Evolutionary conservation across 2,329 filamentous ascomycete genomes (phyloP).

Genomic region (Colletotrichum sojae): DNA sequence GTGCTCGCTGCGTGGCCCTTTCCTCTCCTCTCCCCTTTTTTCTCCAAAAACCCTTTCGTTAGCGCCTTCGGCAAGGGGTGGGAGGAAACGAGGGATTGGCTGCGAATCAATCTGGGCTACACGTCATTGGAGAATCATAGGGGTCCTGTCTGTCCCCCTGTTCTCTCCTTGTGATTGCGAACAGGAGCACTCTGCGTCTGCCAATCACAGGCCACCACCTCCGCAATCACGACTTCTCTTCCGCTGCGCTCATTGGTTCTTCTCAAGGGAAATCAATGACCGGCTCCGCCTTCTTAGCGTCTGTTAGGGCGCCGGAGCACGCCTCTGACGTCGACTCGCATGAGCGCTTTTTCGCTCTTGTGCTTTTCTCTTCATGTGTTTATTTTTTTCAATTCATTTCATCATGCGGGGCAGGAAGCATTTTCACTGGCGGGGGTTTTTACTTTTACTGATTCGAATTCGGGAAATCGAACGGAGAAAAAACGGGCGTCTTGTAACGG

Average conservation of each 20-base stretch:
- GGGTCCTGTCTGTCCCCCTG: slow-evolving; percentile 19
- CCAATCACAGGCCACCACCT: not conserved
- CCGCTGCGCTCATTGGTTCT: not conserved
- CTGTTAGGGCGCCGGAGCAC: not conserved
- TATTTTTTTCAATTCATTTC: not conserved
- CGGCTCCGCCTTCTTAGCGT: not conserved
- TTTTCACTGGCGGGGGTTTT: slow-evolving; percentile 1
- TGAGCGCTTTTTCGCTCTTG: slow-evolving; percentile 15
- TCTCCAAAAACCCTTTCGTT: not conserved
- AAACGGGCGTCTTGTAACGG: no score
- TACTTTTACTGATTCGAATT: not conserved
- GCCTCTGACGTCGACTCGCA: slow-evolving; percentile 37
- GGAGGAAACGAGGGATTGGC: no score
- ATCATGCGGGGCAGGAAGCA: not conserved
- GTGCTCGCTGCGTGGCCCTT: not conserved
- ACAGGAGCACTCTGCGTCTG: not conserved
- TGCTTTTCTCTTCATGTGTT: not conserved
- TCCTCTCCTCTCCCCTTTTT: no score
- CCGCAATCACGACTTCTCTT: not conserved
- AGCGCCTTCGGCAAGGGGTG: not conserved
- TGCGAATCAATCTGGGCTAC: no score
- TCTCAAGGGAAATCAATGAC: not conserved
- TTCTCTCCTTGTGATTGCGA: not conserved
- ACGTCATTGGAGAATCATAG: slow-evolving; percentile 37
- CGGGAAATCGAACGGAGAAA: no score